Base-by-base conservation (phyloP, 2,329 filamentous ascomycete species). In the Chaetomium sp. region DNA sequence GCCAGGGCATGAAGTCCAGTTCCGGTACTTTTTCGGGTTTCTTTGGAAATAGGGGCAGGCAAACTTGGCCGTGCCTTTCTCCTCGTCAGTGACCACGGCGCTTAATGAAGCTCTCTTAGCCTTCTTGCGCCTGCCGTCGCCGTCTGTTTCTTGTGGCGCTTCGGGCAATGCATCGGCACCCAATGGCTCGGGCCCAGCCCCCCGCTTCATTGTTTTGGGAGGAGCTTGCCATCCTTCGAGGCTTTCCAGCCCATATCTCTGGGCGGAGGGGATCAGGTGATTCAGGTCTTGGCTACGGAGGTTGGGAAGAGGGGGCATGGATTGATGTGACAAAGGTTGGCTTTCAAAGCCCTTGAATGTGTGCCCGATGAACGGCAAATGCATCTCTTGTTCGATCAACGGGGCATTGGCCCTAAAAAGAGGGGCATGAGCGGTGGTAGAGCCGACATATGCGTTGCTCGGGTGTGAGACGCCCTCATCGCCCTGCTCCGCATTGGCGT, bases 31-130 rank as follows among this genome's bases (percentile, higher is more conserved):
- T 10, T 53, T 68, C 3, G 66, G 69, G 38, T 72, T 71, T 4
- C 69, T 58, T 65, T 72, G 71, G 67, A 68, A 72, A 61, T 71
- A 72, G 3, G 71, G 71, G 33, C 71, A 72, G 4, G 71, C 71
- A 63, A 71, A 71, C 54, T 70, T 71, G 35, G 57, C 62, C 25
- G 13, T n/a, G 10, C 49, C 49, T 19, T 27, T 55, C 0, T 21
- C 25, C 3, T 25, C 25, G 5, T 10, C 21, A 2, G 21, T 38
- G 4, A 12, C 23, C 1, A 10, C 21, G 9, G 57, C 38, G 9
- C 58, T 58, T 5, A 47, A 12, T 0, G 45, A 4, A 1, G 31
- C 21, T 3, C 45, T 50, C 54, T 57, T 68, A 9, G 61, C 9
- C 63, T 68, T 69, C 42, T 71, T 71, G 4, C 70, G 68, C 27